Evolutionary conservation across 805 yeast species (phyloP).

Genomic region (Metschnikowia borealis): DNA sequence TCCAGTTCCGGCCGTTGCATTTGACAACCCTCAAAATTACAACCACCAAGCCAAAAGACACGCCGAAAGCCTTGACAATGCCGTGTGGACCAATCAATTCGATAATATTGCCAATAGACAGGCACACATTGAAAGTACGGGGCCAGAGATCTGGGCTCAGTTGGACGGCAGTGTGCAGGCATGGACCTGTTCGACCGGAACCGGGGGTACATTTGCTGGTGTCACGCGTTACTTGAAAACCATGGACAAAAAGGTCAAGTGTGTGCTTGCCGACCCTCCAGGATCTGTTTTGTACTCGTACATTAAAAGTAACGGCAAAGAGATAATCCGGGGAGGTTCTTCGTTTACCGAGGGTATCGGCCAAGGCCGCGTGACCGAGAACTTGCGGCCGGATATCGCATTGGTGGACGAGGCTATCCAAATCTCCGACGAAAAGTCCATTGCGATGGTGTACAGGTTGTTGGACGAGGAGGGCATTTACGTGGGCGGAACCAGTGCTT

Average conservation of each 20-base stretch:
- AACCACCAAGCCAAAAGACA: conserved; percentile 85
- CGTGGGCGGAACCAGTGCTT: conserved; percentile 86
- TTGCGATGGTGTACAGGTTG: conserved; percentile 77
- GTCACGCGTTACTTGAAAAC: conserved; percentile 72
- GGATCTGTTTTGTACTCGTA: conserved; percentile 83
- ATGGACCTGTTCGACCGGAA: conserved; percentile 87
- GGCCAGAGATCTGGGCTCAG: conserved; percentile 90
- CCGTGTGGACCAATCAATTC: conserved; percentile 92
- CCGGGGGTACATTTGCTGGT: conserved; percentile 93
- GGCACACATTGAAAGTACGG: conserved; percentile 86
- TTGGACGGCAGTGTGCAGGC: conserved; percentile 74
- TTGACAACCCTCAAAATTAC: conserved; percentile 76
- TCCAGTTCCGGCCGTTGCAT: conserved; percentile 87
- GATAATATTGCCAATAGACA: conserved; percentile 85
- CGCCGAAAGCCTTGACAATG: conserved; percentile 70
- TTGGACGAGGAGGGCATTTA: conserved; percentile 88
- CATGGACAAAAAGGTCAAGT: conserved; percentile 54
- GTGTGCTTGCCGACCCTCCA: conserved; percentile 88
- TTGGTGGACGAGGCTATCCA: conserved; percentile 76
- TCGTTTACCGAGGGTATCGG: conserved; percentile 96
- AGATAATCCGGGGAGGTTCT: conserved; percentile 68
- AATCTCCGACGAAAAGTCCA: conserved; percentile 75
- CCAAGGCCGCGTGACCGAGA: conserved; percentile 87
- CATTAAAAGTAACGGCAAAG: conserved; percentile 65
- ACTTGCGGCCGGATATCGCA: conserved; percentile 67